Conservation (phyloP, 2,329 filamentous ascomycete species). For the Lachnellula subtilissima region DNA sequence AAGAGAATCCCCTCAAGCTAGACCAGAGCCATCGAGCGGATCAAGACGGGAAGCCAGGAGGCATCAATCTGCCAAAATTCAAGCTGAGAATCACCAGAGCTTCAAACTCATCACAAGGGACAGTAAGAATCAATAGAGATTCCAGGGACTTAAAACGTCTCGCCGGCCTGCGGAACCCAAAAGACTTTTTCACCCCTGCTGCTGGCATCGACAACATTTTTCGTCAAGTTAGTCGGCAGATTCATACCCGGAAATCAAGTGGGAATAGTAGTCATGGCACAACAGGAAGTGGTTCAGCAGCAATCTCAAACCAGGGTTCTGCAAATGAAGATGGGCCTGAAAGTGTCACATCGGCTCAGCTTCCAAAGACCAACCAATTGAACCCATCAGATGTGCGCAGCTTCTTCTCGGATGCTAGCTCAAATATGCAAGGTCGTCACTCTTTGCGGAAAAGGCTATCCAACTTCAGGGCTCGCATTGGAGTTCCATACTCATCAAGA, state of each 20-base stretch:
- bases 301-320: neutral
- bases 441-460: conserved; percentile 27
- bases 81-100: conserved; percentile 28
- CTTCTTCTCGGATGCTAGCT: conserved; percentile 37
- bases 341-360: conserved; percentile 7
- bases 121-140: conserved; percentile 26
- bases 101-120: conserved; percentile 26
- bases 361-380: conserved; percentile 9
- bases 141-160: conserved; percentile 15
- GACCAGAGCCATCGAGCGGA: conserved; percentile 7
- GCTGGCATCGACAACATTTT: conserved; percentile 28
- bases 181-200: conserved; percentile 30
- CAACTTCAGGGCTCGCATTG: conserved; percentile 24
- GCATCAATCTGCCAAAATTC: conserved; percentile 22
- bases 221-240: conserved; percentile 25
- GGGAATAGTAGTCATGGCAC: conserved; percentile 14
- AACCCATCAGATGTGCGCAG: conserved; percentile 28
- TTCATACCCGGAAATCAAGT: conserved; percentile 25
- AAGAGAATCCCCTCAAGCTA: conserved; percentile 23
- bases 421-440: conserved; percentile 18
- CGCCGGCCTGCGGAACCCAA: conserved; percentile 23
- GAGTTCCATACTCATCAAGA: conserved; percentile 21
- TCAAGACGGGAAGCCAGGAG: conserved; percentile 1
- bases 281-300: conserved; percentile 3
- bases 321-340: conserved; percentile 1